Conservation (phyloP, 1,139 yeast genomes). For the Lodderomyces parapsilosis region DNA sequence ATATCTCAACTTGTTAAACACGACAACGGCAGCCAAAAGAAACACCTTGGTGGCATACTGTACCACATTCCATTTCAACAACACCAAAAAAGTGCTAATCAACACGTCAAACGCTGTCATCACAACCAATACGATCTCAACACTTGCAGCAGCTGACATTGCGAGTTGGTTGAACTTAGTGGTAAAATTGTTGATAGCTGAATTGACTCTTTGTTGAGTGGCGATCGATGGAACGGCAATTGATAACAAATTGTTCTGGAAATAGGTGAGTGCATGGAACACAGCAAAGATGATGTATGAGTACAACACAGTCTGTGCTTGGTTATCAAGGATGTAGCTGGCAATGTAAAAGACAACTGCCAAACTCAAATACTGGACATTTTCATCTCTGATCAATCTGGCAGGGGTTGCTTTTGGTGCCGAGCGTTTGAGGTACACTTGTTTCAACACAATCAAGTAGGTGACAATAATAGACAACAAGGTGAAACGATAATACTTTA, state of each 20-base stretch:
- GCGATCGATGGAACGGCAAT: slow-evolving; percentile 20
- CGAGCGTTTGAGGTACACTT: slow-evolving; percentile 34
- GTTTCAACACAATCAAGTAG: slow-evolving; percentile 48
- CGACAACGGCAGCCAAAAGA: slow-evolving; percentile 29
- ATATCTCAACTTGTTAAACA: slow-evolving; percentile 47
- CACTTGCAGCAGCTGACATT: slow-evolving; percentile 44
- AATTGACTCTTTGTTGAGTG: slow-evolving; percentile 22
- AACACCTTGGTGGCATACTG: slow-evolving; percentile 19
- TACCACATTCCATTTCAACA: slow-evolving; percentile 21
- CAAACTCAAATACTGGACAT: slow-evolving; percentile 47
- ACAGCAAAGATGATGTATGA: slow-evolving; percentile 57
- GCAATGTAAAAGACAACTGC: slow-evolving; percentile 37
- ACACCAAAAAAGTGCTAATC: slow-evolving; percentile 18
- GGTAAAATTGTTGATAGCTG: slow-evolving; percentile 34
- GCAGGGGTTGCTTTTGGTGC: slow-evolving; percentile 16
- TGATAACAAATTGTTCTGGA: slow-evolving; percentile 31
- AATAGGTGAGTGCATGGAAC: slow-evolving; percentile 56
- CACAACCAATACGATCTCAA: slow-evolving; percentile 33
- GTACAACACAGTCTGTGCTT: slow-evolving; percentile 41
- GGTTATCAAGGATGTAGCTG: slow-evolving; percentile 28
- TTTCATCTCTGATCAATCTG: slow-evolving; percentile 40
- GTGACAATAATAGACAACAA: slow-evolving; percentile 45
- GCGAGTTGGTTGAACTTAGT: slow-evolving; percentile 45
- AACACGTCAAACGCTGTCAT: slow-evolving; percentile 13
- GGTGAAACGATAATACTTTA: slow-evolving; percentile 36